These are phyloP conservation scores for Danielia reshetovae DNA, from an alignment of 805 yeast genomes.

Conservation along the genomic window DNA sequence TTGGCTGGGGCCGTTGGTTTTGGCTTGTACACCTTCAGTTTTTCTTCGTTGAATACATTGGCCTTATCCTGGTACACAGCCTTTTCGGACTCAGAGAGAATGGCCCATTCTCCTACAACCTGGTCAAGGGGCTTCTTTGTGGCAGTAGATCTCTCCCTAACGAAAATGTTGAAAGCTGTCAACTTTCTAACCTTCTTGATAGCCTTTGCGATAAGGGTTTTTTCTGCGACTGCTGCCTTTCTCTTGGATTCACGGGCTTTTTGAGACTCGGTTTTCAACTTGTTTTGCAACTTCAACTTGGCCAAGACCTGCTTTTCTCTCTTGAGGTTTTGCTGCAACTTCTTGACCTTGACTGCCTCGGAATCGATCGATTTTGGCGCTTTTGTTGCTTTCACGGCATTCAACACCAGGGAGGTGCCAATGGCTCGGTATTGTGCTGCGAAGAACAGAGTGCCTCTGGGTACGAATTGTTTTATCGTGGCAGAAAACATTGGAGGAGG, in stretches of 20 bases:
- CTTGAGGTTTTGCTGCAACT: conserved; percentile 13
- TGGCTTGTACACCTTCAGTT: conserved; percentile 22
- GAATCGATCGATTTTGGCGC: not conserved
- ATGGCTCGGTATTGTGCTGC: too few relatives aligned
- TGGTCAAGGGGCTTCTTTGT: conserved; percentile 3
- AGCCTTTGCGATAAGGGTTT: conserved; percentile 16
- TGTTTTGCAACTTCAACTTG: conserved; percentile 9
- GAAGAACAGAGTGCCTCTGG: too few relatives aligned
- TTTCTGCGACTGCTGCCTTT: conserved; percentile 9
- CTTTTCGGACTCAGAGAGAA: conserved; percentile 27
- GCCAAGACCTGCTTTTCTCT: conserved; percentile 11
- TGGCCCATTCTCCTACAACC: conserved; percentile 22
- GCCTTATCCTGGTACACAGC: conserved; percentile 22
- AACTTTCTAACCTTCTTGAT: conserved; percentile 21
- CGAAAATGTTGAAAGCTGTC: conserved; percentile 20
- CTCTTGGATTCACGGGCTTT: conserved; percentile 10
- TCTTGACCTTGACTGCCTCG: conserved; percentile 17
- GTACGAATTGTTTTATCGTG: too few relatives aligned
- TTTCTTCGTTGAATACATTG: conserved; percentile 25
- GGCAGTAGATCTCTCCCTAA: conserved; percentile 21
- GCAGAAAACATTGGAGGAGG: too few relatives aligned
- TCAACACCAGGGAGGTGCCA: too few relatives aligned
- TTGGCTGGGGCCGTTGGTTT: conserved; percentile 32
- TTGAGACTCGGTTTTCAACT: conserved; percentile 12
- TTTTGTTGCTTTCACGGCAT: too few relatives aligned